Evolutionary conservation across 345 rosid species (phyloP).

Genomic region (Hirschfeldia incana): DNA sequence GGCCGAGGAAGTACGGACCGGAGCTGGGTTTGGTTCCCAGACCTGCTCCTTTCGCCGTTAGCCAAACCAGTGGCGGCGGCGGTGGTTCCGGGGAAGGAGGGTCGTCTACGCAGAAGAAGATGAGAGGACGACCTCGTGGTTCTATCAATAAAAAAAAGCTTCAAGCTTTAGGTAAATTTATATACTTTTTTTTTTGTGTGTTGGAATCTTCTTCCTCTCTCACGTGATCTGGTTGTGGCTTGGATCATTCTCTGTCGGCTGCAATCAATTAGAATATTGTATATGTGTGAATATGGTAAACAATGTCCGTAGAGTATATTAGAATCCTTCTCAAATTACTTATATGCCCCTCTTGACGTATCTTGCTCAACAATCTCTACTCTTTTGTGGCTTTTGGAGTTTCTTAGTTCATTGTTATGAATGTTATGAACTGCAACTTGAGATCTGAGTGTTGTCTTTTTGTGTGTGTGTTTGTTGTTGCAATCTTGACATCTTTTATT

Average conservation of each 20-base stretch:
- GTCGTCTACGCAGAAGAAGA: slow-evolving; percentile 43
- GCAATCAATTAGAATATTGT: slow-evolving; percentile 31
- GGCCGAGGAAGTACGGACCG: slow-evolving; percentile 80
- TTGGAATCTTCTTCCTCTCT: slow-evolving; percentile 33
- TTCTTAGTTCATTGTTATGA: too few relatives aligned
- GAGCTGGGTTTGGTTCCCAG: slow-evolving; percentile 67
- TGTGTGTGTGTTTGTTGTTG: too few relatives aligned
- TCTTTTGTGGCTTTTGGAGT: background rate
- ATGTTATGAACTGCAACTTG: too few relatives aligned
- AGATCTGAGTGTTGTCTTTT: too few relatives aligned
- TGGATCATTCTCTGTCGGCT: slow-evolving; percentile 28
- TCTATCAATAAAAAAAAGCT: slow-evolving; percentile 59
- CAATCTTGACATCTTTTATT: background rate
- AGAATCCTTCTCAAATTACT: background rate
- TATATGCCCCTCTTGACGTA: slow-evolving; percentile 19
- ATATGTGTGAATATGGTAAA: slow-evolving; percentile 26
- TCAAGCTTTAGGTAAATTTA: slow-evolving; percentile 57
- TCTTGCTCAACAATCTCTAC: background rate
- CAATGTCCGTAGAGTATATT: background rate
- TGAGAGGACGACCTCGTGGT: slow-evolving; percentile 60
- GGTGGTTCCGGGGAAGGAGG: slow-evolving; percentile 56
- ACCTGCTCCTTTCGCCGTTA: slow-evolving; percentile 34
- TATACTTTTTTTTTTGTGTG: background rate
- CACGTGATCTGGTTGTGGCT: slow-evolving; percentile 23
- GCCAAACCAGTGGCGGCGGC: slow-evolving; percentile 41